Percentiles rank a stretch among this genome's conserved stretches.
Conservation (phyloP, 495 filamentous ascomycete species). For the Neurospora sp. region DNA sequence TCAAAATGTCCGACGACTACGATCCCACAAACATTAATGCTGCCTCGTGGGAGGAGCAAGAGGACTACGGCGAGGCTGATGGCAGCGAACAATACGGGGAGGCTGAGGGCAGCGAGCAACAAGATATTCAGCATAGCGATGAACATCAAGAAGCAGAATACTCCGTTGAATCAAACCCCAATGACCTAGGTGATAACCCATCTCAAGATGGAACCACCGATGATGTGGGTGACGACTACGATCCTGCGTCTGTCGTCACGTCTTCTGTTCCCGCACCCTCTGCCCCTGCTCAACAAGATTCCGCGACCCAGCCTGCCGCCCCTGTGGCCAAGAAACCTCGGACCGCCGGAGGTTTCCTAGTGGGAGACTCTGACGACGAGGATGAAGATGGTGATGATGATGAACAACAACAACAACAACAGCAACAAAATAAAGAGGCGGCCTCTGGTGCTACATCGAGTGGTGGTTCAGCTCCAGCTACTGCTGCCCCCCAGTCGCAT, state of each 20-base stretch:
- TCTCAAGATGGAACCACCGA: slow-evolving; percentile 28
- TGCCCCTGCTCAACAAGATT: background rate
- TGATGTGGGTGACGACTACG: slow-evolving; percentile 37
- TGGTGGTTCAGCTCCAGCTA: slow-evolving; percentile 7
- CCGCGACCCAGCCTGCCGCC: slow-evolving; percentile 14
- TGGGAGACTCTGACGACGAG: slow-evolving; percentile 59
- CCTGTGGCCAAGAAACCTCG: slow-evolving; percentile 45
- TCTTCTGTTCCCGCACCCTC: slow-evolving; percentile 7
- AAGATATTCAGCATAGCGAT: slow-evolving; percentile 46
- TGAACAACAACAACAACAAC: background rate
- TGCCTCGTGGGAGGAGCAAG: slow-evolving; percentile 37
- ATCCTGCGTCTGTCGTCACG: slow-evolving; percentile 36
- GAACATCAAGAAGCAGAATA: slow-evolving; percentile 33
- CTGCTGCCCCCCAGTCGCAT: slow-evolving; percentile 7
- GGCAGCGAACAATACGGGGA: slow-evolving; percentile 24
- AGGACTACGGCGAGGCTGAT: slow-evolving; percentile 41
- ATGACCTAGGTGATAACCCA: slow-evolving; percentile 35
- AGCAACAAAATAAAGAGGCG: slow-evolving; percentile 5
- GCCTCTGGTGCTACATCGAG: slow-evolving; percentile 11
- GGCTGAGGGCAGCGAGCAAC: slow-evolving; percentile 26
- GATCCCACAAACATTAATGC: slow-evolving; percentile 22
- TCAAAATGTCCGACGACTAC: slow-evolving; percentile 32
- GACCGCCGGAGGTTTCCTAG: slow-evolving; percentile 70
- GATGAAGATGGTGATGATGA: slow-evolving; percentile 21
- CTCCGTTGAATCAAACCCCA: slow-evolving; percentile 34